phyloP scores from a whole-genome alignment of 495 filamentous ascomycete genomes.

The Neurospora tetrasperma region DNA sequence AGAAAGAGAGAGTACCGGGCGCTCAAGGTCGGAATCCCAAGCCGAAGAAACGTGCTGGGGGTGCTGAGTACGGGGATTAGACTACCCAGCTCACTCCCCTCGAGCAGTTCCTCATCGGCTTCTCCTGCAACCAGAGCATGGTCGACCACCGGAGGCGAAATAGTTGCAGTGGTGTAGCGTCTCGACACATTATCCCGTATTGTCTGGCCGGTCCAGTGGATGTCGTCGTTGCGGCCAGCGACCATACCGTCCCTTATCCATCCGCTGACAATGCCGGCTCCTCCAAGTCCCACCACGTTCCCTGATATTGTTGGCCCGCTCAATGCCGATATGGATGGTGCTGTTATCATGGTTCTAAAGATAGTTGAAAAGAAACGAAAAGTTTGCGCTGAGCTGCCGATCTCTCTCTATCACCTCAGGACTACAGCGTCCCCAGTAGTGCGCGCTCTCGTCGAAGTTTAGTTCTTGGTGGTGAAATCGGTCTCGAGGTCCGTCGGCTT shows the following conservation, averaged over 20 bases:
- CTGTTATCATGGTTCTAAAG: background rate
- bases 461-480: conserved; percentile 67
- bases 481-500: conserved; percentile 51
- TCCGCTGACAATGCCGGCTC: conserved; percentile 1
- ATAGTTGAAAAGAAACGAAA: background rate
- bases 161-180: background rate
- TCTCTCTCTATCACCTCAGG: background rate
- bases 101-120: background rate
- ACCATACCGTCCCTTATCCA: background rate
- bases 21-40: background rate
- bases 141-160: background rate
- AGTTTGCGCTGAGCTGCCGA: background rate
- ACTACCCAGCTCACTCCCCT: background rate
- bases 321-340: background rate
- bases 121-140: background rate
- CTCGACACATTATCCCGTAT: background rate
- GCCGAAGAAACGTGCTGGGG: background rate
- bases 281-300: background rate
- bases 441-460: background rate
- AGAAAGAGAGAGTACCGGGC: background rate
- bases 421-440: background rate
- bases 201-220: background rate
- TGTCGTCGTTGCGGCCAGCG: background rate
- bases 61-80: background rate
- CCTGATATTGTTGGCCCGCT: background rate